Percentiles rank a stretch among this genome's conserved stretches.
Conservation (phyloP, 1,284 basidiomycete genomes). For the Heterobasidion occidentale region DNA sequence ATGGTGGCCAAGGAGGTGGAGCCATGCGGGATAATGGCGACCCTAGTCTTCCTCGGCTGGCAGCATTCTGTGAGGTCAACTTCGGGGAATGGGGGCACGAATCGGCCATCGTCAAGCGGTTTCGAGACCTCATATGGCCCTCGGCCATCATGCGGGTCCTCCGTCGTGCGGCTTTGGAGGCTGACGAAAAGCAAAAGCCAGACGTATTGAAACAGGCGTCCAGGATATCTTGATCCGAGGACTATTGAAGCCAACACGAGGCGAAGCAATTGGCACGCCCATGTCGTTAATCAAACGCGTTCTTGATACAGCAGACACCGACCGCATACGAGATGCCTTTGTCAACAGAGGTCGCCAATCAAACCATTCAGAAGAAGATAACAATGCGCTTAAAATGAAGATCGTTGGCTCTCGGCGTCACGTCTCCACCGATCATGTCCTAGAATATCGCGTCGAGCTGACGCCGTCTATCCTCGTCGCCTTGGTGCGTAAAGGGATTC, state of each 20-base stretch:
- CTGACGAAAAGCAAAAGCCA: slow-evolving; percentile 26
- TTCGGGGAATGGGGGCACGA: slow-evolving; percentile 49
- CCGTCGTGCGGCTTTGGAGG: slow-evolving; percentile 31
- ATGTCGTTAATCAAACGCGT: slow-evolving; percentile 23
- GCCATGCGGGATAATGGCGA: slow-evolving; percentile 22
- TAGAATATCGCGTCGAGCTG: slow-evolving; percentile 36
- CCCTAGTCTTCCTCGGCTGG: slow-evolving; percentile 34
- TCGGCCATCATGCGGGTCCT: slow-evolving; percentile 32
- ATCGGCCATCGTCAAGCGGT: slow-evolving; percentile 31
- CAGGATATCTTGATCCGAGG: slow-evolving; percentile 15
- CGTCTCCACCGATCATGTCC: slow-evolving; percentile 31
- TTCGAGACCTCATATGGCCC: slow-evolving; percentile 32
- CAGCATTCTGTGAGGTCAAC: slow-evolving; percentile 42
- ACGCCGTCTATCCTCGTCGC: slow-evolving; percentile 30
- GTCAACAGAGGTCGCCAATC: slow-evolving; percentile 19
- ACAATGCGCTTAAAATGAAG: slow-evolving; percentile 23
- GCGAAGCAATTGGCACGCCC: slow-evolving; percentile 27
- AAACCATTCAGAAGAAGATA: slow-evolving; percentile 11
- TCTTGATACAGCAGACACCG: slow-evolving; percentile 19
- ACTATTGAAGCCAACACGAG: slow-evolving; percentile 12
- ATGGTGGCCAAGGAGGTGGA: slow-evolving; percentile 16
- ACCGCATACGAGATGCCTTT: slow-evolving; percentile 26
- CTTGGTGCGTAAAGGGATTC: slow-evolving; percentile 29
- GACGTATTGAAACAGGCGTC: slow-evolving; percentile 13
- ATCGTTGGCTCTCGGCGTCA: slow-evolving; percentile 27